Percentiles rank a stretch among this genome's conserved stretches.
phyloP scores from a whole-genome alignment of 1,284 basidiomycete species.

The Ustilago bromivora region DNA sequence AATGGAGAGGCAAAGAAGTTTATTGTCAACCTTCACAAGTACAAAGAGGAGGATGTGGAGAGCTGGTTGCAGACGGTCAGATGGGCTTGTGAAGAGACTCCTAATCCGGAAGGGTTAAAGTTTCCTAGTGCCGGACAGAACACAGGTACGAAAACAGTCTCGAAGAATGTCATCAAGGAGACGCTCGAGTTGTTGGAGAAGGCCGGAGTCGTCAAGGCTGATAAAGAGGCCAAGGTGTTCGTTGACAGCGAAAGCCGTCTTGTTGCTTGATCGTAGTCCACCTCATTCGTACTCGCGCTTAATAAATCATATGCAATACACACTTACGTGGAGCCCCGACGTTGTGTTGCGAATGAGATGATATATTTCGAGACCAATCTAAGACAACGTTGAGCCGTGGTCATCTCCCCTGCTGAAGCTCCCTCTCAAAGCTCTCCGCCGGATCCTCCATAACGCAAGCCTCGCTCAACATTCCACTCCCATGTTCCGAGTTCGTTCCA shows the following conservation, averaged over 20 bases:
- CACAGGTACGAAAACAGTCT: slow-evolving; percentile 51
- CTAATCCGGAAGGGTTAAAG: slow-evolving; percentile 27
- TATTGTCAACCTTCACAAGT: slow-evolving; percentile 54
- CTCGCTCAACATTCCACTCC: slow-evolving; percentile 51
- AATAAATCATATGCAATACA: background rate
- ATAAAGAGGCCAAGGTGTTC: slow-evolving; percentile 15
- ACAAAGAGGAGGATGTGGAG: slow-evolving; percentile 81
- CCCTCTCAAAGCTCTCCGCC: slow-evolving; percentile 46
- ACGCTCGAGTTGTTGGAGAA: slow-evolving; percentile 58
- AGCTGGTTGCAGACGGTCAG: slow-evolving; percentile 71
- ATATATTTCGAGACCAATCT: background rate
- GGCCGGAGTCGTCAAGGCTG: slow-evolving; percentile 53
- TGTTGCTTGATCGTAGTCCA: slow-evolving; percentile 18
- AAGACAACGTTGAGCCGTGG: background rate
- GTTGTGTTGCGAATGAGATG: background rate
- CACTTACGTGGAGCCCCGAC: background rate
- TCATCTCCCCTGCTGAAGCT: slow-evolving; percentile 40
- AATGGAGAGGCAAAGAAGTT: slow-evolving; percentile 25
- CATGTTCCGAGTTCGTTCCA: slow-evolving; percentile 45
- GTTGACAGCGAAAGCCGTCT: slow-evolving; percentile 29
- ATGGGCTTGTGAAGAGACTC: slow-evolving; percentile 59
- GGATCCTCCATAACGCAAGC: slow-evolving; percentile 64
- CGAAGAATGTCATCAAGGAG: slow-evolving; percentile 30
- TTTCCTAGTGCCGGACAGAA: slow-evolving; percentile 42
- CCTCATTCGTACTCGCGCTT: background rate